These are phyloP conservation scores for Mallotus repandus DNA, from an alignment of 441 rosid genomes.

Conservation along the genomic window DNA sequence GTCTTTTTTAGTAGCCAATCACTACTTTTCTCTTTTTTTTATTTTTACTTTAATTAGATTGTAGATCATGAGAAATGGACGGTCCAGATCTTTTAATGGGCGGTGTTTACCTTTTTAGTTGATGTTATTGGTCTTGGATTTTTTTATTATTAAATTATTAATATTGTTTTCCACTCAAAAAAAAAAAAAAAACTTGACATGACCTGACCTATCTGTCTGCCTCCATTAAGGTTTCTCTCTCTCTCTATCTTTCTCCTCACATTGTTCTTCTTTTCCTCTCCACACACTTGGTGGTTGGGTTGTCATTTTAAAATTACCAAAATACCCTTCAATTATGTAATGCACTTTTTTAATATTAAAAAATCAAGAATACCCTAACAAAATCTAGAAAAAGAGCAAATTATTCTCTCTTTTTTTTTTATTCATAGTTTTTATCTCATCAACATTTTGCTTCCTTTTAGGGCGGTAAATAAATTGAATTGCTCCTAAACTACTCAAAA, in stretches of 20 bases:
- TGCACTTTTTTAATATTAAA: too few species aligned
- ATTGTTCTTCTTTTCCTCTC: conserved; percentile 10
- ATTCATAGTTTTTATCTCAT: too few species aligned
- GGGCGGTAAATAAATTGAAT: too few species aligned
- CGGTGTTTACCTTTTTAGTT: not conserved
- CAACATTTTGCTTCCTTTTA: too few species aligned
- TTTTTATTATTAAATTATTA: not conserved
- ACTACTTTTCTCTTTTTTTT: too few species aligned
- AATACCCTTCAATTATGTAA: conserved; percentile 3
- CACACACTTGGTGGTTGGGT: conserved; percentile 21
- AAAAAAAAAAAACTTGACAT: conserved; percentile 7
- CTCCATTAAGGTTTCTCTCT: conserved; percentile 29
- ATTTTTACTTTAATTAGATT: not conserved
- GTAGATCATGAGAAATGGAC: conserved; percentile 18
- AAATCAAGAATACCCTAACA: too few species aligned
- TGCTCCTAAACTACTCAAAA: too few species aligned
- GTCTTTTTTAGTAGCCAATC: conserved; percentile 11
- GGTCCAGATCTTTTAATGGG: conserved; percentile 21
- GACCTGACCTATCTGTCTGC: conserved; percentile 22
- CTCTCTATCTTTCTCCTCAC: conserved; percentile 23
- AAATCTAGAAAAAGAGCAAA: too few species aligned
- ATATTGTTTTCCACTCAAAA: conserved; percentile 2
- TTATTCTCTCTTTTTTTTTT: too few species aligned
- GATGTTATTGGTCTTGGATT: not conserved
- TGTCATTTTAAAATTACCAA: not conserved